Percentiles rank a stretch among this genome's conserved stretches.
phyloP scores from a whole-genome alignment of 208 protist genomes.

The Naegleria fowleri region DNA sequence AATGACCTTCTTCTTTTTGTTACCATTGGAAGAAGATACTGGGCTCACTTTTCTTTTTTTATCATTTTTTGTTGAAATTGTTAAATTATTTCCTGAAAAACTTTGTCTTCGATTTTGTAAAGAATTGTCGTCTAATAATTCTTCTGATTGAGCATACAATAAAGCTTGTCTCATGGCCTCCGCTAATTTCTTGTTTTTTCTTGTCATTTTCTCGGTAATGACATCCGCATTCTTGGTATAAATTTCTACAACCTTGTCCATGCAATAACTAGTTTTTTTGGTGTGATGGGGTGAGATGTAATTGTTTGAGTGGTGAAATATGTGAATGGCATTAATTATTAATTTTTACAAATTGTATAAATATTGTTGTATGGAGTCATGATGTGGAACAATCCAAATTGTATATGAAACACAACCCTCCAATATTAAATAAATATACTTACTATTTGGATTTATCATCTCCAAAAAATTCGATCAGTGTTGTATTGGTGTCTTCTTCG shows the following conservation, averaged over 20 bases:
- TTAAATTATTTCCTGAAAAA: not conserved
- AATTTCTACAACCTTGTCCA: not conserved
- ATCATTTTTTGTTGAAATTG: not conserved
- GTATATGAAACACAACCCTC: not conserved
- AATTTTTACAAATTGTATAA: too few species aligned
- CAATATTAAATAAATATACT: not conserved
- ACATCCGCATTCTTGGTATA: not conserved
- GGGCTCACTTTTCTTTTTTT: not conserved
- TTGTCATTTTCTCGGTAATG: not conserved
- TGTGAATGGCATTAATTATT: too few species aligned
- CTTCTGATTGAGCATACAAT: not conserved
- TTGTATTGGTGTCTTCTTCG: not conserved
- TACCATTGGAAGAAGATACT: not conserved
- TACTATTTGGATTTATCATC: not conserved
- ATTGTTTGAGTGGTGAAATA: too few species aligned
- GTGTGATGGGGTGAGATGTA: too few species aligned
- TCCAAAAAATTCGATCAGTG: not conserved
- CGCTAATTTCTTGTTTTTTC: not conserved
- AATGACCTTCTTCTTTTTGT: not conserved
- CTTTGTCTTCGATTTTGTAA: not conserved
- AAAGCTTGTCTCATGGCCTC: not conserved
- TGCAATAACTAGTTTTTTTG: not conserved
- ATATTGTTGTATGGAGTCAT: too few species aligned
- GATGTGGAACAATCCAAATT: too few species aligned
- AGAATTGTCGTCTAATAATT: not conserved